Evolutionary conservation across 2,329 filamentous ascomycete species (phyloP), one percentile per base, ranked within the genome.

Genomic region (Orbilia oligospora): DNA sequence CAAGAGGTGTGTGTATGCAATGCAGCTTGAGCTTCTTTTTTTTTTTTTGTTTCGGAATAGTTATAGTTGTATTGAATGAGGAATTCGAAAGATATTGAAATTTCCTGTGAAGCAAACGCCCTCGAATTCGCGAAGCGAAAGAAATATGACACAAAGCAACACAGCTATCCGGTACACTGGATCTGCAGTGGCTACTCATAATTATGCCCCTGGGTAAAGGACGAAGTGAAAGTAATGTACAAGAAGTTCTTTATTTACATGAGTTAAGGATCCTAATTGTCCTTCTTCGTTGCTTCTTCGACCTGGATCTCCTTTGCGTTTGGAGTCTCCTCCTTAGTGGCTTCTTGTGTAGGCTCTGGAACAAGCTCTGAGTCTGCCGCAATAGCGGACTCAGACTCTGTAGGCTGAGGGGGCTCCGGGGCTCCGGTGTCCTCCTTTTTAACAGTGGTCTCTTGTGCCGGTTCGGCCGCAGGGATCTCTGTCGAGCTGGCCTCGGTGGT

Each of bases 231-330:
- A 61, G 56, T 73, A 73, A 73, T 73, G 14, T 73, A 73, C 70
- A 73, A 58, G 70, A 77, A 68, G 56, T 14, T 61, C 33, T 53
- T 38, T 61, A 53, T 63, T 67, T 77, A 77, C 63, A 71, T 44
- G 56, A 18, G 12, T 36, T 38, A 63, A 53, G 41, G 27, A 36
- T 12, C 33, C 27, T 69, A 72, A 5, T 58, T 64, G 63, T 72
- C 63, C 64, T 78, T 71, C 58, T 78, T 72, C 53, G 67, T 51
- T 33, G 63, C 56, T n/a, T 79, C 63, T 5, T 79, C 66, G 16
- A 75, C 73, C 27, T 79, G 76, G 41, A 71, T 67, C 65, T 79
- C 76, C 36, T 79, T 79, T n/a, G 76, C 76, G 20, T 49, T 51
- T 16, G 58, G 58, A 30, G 46, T 36, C 30, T 71, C 55, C 12